These are phyloP conservation scores for Boletales sp. DNA, from an alignment of 768 basidiomycete species.

Conservation along the genomic window DNA sequence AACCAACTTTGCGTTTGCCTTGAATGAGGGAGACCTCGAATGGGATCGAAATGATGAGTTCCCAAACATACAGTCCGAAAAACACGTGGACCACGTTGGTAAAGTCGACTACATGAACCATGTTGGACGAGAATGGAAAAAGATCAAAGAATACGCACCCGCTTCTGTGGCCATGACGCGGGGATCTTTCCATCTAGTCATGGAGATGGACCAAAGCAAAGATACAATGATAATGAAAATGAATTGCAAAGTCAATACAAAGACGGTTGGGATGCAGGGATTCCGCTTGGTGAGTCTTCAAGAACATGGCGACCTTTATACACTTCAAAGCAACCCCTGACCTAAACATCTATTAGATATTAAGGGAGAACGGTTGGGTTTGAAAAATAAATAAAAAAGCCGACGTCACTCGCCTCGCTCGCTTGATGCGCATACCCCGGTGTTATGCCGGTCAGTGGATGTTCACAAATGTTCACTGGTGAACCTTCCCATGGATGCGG, in stretches of 20 bases:
- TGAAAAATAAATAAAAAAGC: no score
- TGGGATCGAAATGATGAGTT: constrained; percentile 55
- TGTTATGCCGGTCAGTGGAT: no score
- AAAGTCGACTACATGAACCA: constrained; percentile 45
- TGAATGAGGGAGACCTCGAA: constrained; percentile 68
- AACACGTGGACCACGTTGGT: constrained; percentile 57
- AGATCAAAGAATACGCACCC: constrained; percentile 11
- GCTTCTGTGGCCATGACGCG: constrained; percentile 20
- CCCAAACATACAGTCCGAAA: constrained; percentile 68
- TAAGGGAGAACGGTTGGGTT: no score
- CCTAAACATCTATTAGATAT: no score
- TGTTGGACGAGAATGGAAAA: constrained; percentile 2
- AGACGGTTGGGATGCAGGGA: constrained; percentile 3
- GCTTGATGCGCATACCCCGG: no score
- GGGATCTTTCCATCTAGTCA: constrained; percentile 26
- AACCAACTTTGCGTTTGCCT: constrained; percentile 55
- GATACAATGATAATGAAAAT: constrained; percentile 8
- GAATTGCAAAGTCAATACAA: constrained; percentile 4
- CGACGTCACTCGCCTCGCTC: no score
- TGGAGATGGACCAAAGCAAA: constrained; percentile 13
- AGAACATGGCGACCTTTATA: constrained; percentile 15
- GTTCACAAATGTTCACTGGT: no score
- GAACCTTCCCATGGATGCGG: no score
- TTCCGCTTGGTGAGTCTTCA: constrained; percentile 4
- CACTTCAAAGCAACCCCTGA: constrained; percentile 17